Evolutionary conservation across 2,329 filamentous ascomycete genomes (phyloP).

Genomic region (Septoria linicola): DNA sequence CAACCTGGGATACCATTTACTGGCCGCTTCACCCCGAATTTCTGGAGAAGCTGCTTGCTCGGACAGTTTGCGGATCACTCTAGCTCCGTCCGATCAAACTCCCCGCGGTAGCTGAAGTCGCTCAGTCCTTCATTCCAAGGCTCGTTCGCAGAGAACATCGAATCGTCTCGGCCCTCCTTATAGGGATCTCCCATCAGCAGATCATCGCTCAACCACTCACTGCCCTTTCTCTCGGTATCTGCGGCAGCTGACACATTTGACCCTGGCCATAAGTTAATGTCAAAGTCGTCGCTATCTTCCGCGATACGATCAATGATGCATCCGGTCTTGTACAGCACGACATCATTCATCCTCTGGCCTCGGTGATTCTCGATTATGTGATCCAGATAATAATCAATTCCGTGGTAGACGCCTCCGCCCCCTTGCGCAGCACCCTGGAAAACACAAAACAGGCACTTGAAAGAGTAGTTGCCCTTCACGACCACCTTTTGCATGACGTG

Average conservation of each 20-base stretch:
- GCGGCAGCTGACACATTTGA: conserved; percentile 8
- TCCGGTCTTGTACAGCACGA: conserved; percentile 44
- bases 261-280: conserved; percentile 48
- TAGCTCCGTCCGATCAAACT: conserved; percentile 30
- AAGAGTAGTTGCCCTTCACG: conserved; percentile 36
- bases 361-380: conserved; percentile 44
- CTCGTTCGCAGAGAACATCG: conserved; percentile 31
- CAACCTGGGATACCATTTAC: background rate
- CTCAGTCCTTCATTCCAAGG: conserved; percentile 38
- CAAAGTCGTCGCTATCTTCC: conserved; percentile 45
- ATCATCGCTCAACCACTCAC: conserved; percentile 28
- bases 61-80: no score
- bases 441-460: conserved; percentile 51
- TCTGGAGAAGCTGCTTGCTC: no score
- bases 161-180: conserved; percentile 27
- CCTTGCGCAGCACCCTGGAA: conserved; percentile 34
- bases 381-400: conserved; percentile 45
- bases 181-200: conserved; percentile 21
- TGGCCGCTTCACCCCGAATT: no score
- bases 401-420: conserved; percentile 41
- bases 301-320: conserved; percentile 46
- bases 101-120: conserved; percentile 35
- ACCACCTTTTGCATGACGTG: conserved; percentile 43
- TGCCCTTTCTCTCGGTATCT: conserved; percentile 13
- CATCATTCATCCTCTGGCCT: conserved; percentile 35